Base-by-base conservation (phyloP, 2,329 filamentous ascomycete species). In the Colletotrichum sansevieriae region DNA sequence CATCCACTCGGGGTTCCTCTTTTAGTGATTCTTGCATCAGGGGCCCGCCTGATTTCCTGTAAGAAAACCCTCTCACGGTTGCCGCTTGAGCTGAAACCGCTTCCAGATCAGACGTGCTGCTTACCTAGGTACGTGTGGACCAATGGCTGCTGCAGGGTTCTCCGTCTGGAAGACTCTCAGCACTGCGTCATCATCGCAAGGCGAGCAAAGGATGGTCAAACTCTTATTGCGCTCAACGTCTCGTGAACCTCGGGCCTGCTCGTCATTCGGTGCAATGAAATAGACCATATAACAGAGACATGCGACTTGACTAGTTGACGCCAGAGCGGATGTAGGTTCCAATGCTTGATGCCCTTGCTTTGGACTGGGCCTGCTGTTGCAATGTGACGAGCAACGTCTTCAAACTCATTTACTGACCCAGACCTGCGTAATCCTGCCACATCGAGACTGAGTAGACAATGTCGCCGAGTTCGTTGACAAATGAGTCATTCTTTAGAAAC, bases 1-100 rank as follows among this genome's bases (percentile, higher is more conserved):
- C 4, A 15, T 41, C 65, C 65, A 58, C 54, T 25, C 2, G 4
- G n/a, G n/a, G 46, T 47, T 54, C 60, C 60, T 47, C 59, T 59
- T 68, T 52, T 46, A 33, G 20, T 54, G 12, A 25, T 12, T 22
- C 13, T 43, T 29, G 13, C 20, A 52, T 15, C 37, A 52, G 33
- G 65, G 61, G 12, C n/a, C 20, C 33, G 54, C 61, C 43, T 39
- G 59, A 6, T n/a, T n/a, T 12, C 25, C 43, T 2, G 18, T 13
- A 44, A 54, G 41, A 25, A 65, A 64, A 58, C 3, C 46, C 41
- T 54, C 51, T 46, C 46, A 11, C 20, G 37, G 43, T 39, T 57
- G 49, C 51, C 22, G 63, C 58, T 39, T 20, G 18, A 7, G 18
- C 44, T 33, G 35, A 41, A 60, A 18, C 18, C 18, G 2, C 33